Conservation (phyloP, 2,329 filamentous ascomycete genomes). For the Colletotrichum eleusines region DNA sequence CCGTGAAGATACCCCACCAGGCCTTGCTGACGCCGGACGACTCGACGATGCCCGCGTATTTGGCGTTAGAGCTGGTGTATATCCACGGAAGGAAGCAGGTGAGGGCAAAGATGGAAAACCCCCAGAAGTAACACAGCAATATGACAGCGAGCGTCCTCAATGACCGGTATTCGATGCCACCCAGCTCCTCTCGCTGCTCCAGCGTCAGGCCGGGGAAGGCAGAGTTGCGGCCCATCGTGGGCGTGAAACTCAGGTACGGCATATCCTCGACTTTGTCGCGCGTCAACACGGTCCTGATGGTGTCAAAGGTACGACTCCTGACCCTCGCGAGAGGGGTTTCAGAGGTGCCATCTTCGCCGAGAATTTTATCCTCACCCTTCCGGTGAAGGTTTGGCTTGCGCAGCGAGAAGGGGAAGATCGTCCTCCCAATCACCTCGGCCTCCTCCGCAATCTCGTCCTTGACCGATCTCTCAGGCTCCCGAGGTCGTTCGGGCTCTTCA, state of each 20-base stretch:
- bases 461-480: constrained; percentile 46
- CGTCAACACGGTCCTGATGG: constrained; percentile 67
- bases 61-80: constrained; percentile 60
- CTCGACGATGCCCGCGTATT: constrained; percentile 76
- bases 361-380: constrained; percentile 53
- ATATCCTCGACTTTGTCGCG: constrained; percentile 70
- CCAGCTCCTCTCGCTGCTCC: constrained; percentile 93
- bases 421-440: constrained; percentile 55
- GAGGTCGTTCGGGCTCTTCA: constrained; percentile 68
- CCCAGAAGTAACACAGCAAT: constrained; percentile 82
- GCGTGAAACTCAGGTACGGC: constrained; percentile 94
- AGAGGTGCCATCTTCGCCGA: constrained; percentile 49
- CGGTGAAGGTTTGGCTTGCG: constrained; percentile 58
- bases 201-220: constrained; percentile 89
- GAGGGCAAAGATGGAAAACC: constrained; percentile 83
- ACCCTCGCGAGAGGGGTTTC: constrained; percentile 47
- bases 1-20: constrained; percentile 95
- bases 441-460: constrained; percentile 57
- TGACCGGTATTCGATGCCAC: constrained; percentile 95
- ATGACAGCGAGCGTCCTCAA: constrained; percentile 87
- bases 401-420: constrained; percentile 56
- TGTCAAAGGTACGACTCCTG: constrained; percentile 66
- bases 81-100: constrained; percentile 87
- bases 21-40: constrained; percentile 71
- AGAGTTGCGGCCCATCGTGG: constrained; percentile 93